Percentiles rank a stretch among this genome's conserved stretches.
phyloP scores from a whole-genome alignment of 208 protist genomes.

The Acanthamoeba triangularis region DNA sequence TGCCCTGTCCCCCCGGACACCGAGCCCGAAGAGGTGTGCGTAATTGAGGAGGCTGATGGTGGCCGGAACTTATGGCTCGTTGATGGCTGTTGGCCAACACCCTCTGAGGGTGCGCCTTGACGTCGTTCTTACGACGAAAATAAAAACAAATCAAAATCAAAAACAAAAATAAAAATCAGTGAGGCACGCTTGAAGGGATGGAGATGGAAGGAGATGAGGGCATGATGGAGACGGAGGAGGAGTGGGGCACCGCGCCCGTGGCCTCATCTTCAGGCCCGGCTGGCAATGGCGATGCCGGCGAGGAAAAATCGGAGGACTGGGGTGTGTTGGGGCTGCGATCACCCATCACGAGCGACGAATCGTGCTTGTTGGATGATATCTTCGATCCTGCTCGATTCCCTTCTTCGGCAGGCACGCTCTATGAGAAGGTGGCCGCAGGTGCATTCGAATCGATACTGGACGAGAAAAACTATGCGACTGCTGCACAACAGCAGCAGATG shows the following conservation, averaged over 20 bases:
- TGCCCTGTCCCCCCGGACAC: too few relatives aligned
- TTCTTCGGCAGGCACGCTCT: not conserved
- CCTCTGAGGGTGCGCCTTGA: too few relatives aligned
- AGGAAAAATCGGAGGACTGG: not conserved
- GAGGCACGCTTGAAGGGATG: not conserved
- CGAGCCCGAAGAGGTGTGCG: too few relatives aligned
- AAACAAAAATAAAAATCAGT: too few relatives aligned
- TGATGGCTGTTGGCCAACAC: too few relatives aligned
- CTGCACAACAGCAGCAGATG: not conserved
- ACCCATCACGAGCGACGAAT: not conserved
- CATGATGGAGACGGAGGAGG: constrained; percentile 54
- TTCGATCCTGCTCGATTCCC: not conserved
- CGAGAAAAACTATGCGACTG: not conserved
- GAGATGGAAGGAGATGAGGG: not conserved
- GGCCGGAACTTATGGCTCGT: too few relatives aligned
- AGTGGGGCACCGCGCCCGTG: constrained; percentile 22
- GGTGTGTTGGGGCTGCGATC: not conserved
- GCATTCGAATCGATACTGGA: not conserved
- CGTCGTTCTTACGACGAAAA: too few relatives aligned
- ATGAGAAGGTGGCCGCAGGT: not conserved
- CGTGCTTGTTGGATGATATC: not conserved
- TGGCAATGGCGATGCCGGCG: not conserved
- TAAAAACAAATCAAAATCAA: too few relatives aligned
- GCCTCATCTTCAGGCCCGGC: not conserved
- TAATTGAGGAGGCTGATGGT: too few relatives aligned